phyloP scores from a whole-genome alignment of 139 green algal genomes.

The Chlorella sorokiniana region DNA sequence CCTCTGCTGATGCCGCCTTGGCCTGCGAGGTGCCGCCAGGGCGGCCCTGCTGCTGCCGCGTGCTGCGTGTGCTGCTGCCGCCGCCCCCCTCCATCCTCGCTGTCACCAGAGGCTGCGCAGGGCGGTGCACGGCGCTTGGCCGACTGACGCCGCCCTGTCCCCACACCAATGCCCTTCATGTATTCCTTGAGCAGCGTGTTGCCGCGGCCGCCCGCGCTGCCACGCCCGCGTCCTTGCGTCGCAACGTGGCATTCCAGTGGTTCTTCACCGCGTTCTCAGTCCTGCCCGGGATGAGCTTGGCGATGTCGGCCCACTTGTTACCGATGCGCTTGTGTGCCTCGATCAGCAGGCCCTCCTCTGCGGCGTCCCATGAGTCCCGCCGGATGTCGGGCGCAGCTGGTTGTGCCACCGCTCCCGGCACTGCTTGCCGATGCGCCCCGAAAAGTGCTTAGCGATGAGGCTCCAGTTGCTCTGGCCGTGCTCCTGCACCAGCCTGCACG shows the following conservation, averaged over 20 bases:
- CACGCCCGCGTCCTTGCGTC: constrained; percentile 37
- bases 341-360: constrained; percentile 61
- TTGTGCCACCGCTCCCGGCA: constrained; percentile 82
- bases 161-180: constrained; percentile 19
- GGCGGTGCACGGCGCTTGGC: neutral
- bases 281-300: constrained; percentile 62
- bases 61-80: neutral
- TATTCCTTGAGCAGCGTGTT: constrained; percentile 46
- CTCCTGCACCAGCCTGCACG: constrained; percentile 66
- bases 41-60: too few species aligned
- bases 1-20: neutral
- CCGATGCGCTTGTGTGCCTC: constrained; percentile 50
- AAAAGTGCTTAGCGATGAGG: constrained; percentile 60
- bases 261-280: constrained; percentile 89
- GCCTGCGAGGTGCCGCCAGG: too few species aligned
- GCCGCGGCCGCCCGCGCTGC: neutral
- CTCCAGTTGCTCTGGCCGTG: constrained; percentile 77
- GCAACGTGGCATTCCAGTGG: constrained; percentile 79
- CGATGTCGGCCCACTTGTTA: constrained; percentile 73
- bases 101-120: neutral
- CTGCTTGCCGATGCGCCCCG: constrained; percentile 84
- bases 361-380: constrained; percentile 64
- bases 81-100: too few species aligned
- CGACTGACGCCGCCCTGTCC: neutral
- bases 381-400: constrained; percentile 73